These are phyloP conservation scores for Paxillus rubicundulus DNA, from an alignment of 768 basidiomycete genomes.

Conservation along the genomic window DNA sequence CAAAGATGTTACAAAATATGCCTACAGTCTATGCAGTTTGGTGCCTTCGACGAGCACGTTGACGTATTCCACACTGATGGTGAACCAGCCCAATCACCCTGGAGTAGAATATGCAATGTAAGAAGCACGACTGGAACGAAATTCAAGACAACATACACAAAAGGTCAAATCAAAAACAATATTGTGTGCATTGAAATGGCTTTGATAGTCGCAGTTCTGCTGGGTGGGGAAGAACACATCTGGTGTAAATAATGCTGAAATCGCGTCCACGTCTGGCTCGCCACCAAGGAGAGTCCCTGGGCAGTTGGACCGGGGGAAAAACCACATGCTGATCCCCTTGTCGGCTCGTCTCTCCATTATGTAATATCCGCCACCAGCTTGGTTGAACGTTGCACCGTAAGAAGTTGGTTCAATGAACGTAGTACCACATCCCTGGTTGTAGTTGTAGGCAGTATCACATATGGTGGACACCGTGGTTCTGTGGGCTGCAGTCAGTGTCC, in stretches of 20 bases:
- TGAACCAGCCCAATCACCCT: constrained; percentile 55
- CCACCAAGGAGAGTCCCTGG: constrained; percentile 40
- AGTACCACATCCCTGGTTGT: constrained; percentile 63
- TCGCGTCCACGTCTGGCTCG: not conserved
- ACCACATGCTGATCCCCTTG: constrained; percentile 58
- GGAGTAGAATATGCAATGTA: not conserved
- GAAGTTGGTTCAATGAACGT: constrained; percentile 36
- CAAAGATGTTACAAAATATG: not conserved
- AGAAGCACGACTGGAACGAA: not conserved
- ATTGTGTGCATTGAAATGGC: constrained; percentile 50
- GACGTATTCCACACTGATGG: constrained; percentile 35
- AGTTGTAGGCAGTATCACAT: constrained; percentile 50
- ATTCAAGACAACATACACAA: constrained; percentile 44
- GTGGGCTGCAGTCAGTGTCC: not conserved
- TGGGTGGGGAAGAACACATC: constrained; percentile 46
- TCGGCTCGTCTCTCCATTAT: constrained; percentile 43
- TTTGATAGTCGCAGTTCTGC: constrained; percentile 49
- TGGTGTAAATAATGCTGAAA: constrained; percentile 26
- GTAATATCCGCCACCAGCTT: constrained; percentile 57
- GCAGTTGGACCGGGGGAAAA: constrained; percentile 45
- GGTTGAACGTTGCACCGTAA: constrained; percentile 50
- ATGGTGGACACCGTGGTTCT: constrained; percentile 42
- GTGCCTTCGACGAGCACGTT: constrained; percentile 37
- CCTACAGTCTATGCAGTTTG: constrained; percentile 47
- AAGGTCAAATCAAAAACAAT: constrained; percentile 62